A percentile compares a stretch with the other conserved stretches of the same genome.
phyloP scores from a whole-genome alignment of 257 asterid species.

The Fraxinus pennsylvanica region DNA sequence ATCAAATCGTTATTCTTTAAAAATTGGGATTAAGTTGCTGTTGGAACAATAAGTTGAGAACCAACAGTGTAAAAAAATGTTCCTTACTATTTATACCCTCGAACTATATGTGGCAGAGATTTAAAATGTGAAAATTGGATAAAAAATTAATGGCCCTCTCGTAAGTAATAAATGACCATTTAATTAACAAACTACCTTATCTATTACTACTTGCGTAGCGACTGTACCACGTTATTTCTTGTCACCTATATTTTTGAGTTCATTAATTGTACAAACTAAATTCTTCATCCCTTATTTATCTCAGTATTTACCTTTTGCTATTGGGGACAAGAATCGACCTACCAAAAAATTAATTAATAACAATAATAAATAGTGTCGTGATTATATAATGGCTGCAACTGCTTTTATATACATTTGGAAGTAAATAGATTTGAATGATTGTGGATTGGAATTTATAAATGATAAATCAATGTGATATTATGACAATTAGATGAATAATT shows the following conservation, averaged over 20 bases:
- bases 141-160: not conserved
- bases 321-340: not conserved
- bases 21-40: not conserved
- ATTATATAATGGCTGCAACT: not conserved
- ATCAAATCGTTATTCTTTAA: not conserved
- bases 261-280: not conserved
- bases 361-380: no score
- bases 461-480: not conserved
- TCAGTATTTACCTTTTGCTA: not conserved
- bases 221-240: not conserved
- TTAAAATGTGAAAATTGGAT: not conserved
- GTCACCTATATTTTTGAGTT: not conserved
- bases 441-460: not conserved
- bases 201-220: not conserved
- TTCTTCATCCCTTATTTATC: no score
- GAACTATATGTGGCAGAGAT: not conserved
- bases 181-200: not conserved
- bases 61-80: not conserved
- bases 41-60: not conserved
- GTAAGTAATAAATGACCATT: conserved; percentile 14
- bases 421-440: not conserved
- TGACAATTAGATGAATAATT: not conserved
- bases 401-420: not conserved
- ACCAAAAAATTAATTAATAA: not conserved
- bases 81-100: not conserved